Percentiles rank a stretch among this genome's conserved stretches.
phyloP scores from a whole-genome alignment of 2,329 filamentous ascomycete genomes.

The Colletotrichum plurivorum region DNA sequence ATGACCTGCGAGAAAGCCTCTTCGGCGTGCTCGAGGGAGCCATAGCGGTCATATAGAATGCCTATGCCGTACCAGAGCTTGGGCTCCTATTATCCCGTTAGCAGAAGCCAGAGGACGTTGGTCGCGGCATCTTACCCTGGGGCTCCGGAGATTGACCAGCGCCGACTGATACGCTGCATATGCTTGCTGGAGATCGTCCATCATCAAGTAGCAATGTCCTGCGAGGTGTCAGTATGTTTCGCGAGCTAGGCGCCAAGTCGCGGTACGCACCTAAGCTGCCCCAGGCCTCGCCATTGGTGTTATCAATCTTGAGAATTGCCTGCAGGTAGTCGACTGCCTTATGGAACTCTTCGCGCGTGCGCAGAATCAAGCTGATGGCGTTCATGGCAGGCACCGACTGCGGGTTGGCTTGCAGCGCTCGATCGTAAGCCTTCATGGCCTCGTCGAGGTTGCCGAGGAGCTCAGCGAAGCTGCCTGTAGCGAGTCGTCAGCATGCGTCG shows the following conservation, averaged over 20 bases:
- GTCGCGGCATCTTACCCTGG: slow-evolving; percentile 75
- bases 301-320: slow-evolving; percentile 90
- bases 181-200: slow-evolving; percentile 96
- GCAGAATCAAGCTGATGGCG: slow-evolving; percentile 90
- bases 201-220: slow-evolving; percentile 99
- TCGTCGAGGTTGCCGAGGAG: slow-evolving; percentile 90
- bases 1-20: slow-evolving; percentile 99
- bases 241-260: neutral
- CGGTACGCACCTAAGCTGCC: slow-evolving; percentile 83
- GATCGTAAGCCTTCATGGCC: slow-evolving; percentile 91
- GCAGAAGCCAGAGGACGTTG: slow-evolving; percentile 28
- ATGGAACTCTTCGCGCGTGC: slow-evolving; percentile 92
- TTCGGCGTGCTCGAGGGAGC: slow-evolving; percentile 95
- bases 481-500: slow-evolving; percentile 46
- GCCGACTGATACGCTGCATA: slow-evolving; percentile 98
- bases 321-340: slow-evolving; percentile 95
- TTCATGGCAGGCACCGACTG: slow-evolving; percentile 94
- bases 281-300: slow-evolving; percentile 94
- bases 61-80: slow-evolving; percentile 99
- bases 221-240: slow-evolving; percentile 43
- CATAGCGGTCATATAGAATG: slow-evolving; percentile 96
- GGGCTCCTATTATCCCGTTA: slow-evolving; percentile 75
- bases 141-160: slow-evolving; percentile 90
- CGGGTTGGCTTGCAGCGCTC: slow-evolving; percentile 87
- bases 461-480: slow-evolving; percentile 85